Conservation (phyloP, 208 protist genomes). For the Leishmania mexicana region DNA sequence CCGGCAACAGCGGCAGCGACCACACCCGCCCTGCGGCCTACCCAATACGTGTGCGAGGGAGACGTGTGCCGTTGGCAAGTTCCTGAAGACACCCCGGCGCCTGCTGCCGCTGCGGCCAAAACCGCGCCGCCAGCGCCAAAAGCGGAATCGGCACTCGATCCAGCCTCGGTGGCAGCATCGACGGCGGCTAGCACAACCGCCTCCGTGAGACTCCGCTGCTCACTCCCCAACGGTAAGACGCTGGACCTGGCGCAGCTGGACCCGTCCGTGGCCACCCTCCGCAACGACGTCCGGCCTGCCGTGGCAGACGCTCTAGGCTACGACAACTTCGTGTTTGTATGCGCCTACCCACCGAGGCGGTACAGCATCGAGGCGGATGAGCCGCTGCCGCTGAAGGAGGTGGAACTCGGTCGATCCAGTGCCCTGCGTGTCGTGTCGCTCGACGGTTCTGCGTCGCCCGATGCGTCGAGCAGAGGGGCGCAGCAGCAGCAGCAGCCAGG, state of each 20-base stretch:
- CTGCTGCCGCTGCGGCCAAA: slow-evolving; percentile 6
- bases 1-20: not conserved
- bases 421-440: slow-evolving; percentile 61
- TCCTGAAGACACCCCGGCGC: slow-evolving; percentile 3
- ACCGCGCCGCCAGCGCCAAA: not conserved
- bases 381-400: slow-evolving; percentile 27
- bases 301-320: slow-evolving; percentile 36
- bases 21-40: not conserved
- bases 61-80: slow-evolving; percentile 35
- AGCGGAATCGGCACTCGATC: not conserved
- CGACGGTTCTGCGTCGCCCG: slow-evolving; percentile 6
- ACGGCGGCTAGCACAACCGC: not conserved
- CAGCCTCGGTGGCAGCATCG: not conserved
- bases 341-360: slow-evolving; percentile 51
- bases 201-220: slow-evolving; percentile 61
- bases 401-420: slow-evolving; percentile 50
- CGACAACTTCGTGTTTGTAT: slow-evolving; percentile 56
- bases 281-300: slow-evolving; percentile 43
- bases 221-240: slow-evolving; percentile 56
- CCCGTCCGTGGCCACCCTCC: slow-evolving; percentile 43
- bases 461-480: slow-evolving; percentile 5
- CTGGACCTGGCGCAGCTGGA: slow-evolving; percentile 41
- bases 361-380: slow-evolving; percentile 54
- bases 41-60: slow-evolving; percentile 38
- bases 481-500: slow-evolving; percentile 10